Evolutionary conservation across 2,329 filamentous ascomycete species (phyloP), one percentile per base, ranked within the genome.

Genomic region (Epichloe typhina): DNA sequence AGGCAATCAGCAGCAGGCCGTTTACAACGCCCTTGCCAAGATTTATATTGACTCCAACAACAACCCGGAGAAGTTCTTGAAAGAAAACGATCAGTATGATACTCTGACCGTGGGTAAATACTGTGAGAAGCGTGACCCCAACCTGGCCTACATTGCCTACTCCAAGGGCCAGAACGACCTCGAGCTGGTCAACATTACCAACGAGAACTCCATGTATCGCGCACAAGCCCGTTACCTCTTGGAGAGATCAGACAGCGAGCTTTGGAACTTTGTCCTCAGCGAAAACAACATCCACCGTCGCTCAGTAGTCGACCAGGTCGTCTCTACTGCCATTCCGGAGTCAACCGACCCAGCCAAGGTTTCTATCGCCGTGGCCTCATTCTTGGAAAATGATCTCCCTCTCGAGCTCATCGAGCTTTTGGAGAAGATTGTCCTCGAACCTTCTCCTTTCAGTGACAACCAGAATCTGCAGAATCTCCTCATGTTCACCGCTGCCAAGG

Each of bases 11-110:
- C 90, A 98, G 68, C 89, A 95, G 66, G 94, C 91, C 43, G 87
- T 98, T 17, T 97, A 86, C 77, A 97, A 98, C 58, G 94, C 93
- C 6, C 77, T 98, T 33, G 93, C 93, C 48, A 98, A 98, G 80
- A 98, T 98, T 59, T 98, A 98, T 72, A 98, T 98, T 52, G 93
- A 98, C 69, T 89, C 83, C 58, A 98, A 98, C 77, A 95, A 96
- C 72, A 89, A 96, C 66, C 93, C 93, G 0, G 93, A 98, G 76
- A 87, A 88, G 64, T 98, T 98, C 74, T 74, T 98, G 49, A 95
- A 93, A 73, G 88, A 96, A 71, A 98, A 98, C 64, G 88, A 96
- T 62, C 82, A 93, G 66, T 98, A 98, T 59, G 93, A 98, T 64
- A 88, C 93, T 3, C 74, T 97, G 40, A 80, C 76, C 23, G 88